Conservation (phyloP, 1,139 yeast genomes). For the Yamadazyma membranifaciens region DNA sequence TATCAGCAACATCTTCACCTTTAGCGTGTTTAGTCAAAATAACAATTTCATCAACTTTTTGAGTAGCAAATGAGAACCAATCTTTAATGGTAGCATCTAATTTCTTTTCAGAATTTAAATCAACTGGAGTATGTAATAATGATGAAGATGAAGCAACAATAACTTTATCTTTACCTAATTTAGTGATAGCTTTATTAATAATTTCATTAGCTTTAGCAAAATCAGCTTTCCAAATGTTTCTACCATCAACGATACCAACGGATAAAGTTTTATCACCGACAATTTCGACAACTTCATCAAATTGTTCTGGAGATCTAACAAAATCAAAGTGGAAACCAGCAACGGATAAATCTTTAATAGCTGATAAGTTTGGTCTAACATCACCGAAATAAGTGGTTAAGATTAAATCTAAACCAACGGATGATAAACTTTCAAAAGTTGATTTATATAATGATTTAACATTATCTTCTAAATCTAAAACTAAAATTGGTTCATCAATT, state of each 20-base stretch:
- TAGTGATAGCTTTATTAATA: constrained; percentile 78
- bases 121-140: constrained; percentile 97
- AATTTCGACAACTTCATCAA: constrained; percentile 73
- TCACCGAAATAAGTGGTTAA: constrained; percentile 97
- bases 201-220: constrained; percentile 79
- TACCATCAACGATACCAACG: constrained; percentile 97
- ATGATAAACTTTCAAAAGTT: constrained; percentile 74
- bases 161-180: constrained; percentile 86
- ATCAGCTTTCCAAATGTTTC: constrained; percentile 99
- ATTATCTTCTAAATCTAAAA: constrained; percentile 84
- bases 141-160: constrained; percentile 95
- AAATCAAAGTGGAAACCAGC: constrained; percentile 96
- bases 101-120: constrained; percentile 87
- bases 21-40: constrained; percentile 84
- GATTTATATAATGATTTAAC: constrained; percentile 84
- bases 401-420: constrained; percentile 64
- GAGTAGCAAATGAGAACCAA: constrained; percentile 98
- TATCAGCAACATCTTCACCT: constrained; percentile 66
- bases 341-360: constrained; percentile 88
- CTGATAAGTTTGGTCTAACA: constrained; percentile 91
- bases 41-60: constrained; percentile 90
- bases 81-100: constrained; percentile 88
- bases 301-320: constrained; percentile 95
- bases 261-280: constrained; percentile 65
- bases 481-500: constrained; percentile 96